Base-by-base conservation (phyloP, 805 yeast genomes). In the Pichia cephalocereana region DNA sequence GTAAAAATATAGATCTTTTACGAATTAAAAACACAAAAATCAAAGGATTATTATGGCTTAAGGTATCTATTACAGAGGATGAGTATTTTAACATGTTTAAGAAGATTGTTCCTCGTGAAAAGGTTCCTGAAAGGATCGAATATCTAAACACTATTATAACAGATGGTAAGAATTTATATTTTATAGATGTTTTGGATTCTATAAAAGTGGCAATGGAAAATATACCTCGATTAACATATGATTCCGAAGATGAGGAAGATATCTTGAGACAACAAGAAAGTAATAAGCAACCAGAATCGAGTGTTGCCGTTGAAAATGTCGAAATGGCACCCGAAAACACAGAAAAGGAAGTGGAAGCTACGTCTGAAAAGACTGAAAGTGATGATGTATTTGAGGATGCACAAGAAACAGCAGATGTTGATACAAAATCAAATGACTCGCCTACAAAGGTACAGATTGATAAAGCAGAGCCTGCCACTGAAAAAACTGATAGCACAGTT, bases 91-190 rank as follows among this genome's bases (percentile, higher is more conserved):
- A 44, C 1, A 30, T 41, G 30, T 56, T 60, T 39, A 50, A 52
- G 11, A 50, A 48, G 23, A 45, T 59, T 7, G 48, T 58, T 12
- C 57, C 59, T 27, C 45, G 45, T 10, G 43, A 42, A 26, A 17
- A 49, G 26, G 54, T 54, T 27, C 26, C 37, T 8, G 38, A 45
- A 8, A 49, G 64, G 40, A 38, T 60, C 2, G 34, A 45, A 11
- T 52, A 54, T 43, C 44, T 61, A 30, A 60, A 60, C 27, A 46
- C 49, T 2, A 26, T 60, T 2, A 49, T 61, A 8, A 59, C 62
- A 8, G 65, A 61, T 52, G 62, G 62, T 9, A 48, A 49, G 9
- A 45, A 47, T 8, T 19, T 61, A 9, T 61, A 47, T 44, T 40
- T 54, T 19, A 56, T 55, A 39, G 56, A 51, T 28, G 43, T 48